Percentiles rank a stretch among this genome's conserved stretches.
These are phyloP conservation scores for Cutaneotrichosporon spelunceum DNA, from an alignment of 1,284 basidiomycete genomes.

Conservation along the genomic window DNA sequence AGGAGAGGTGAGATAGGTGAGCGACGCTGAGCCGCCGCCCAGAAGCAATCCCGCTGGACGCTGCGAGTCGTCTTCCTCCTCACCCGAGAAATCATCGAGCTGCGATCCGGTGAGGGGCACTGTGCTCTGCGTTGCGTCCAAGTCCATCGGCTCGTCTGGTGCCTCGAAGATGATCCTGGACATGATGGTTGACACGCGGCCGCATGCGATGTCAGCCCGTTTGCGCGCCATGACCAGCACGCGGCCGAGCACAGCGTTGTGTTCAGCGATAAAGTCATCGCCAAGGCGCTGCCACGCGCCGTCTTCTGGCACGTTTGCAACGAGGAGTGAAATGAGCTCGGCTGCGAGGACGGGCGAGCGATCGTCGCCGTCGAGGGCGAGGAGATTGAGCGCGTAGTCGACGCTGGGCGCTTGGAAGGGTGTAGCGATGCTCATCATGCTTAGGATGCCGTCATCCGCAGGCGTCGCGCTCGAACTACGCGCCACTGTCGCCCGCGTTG, in stretches of 20 bases:
- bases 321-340: slow-evolving; percentile 11
- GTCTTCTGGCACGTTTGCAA: background rate
- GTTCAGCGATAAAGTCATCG: background rate
- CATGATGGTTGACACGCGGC: background rate
- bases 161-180: background rate
- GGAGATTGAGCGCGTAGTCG: slow-evolving; percentile 14
- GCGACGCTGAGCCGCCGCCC: background rate
- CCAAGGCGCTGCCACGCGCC: background rate
- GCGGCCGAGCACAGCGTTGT: slow-evolving; percentile 2
- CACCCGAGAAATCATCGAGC: background rate
- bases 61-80: background rate
- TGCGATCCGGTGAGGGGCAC: background rate
- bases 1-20: background rate
- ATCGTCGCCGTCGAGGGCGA: slow-evolving; percentile 2
- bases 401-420: slow-evolving; percentile 6
- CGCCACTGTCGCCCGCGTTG: background rate
- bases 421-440: background rate
- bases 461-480: background rate
- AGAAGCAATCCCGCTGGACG: too few species aligned
- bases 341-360: background rate
- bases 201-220: background rate
- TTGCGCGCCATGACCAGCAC: slow-evolving; percentile 3
- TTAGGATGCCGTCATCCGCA: background rate
- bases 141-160: background rate
- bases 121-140: background rate